Evolutionary conservation across 768 basidiomycete genomes (phyloP).

Genomic region (Terana coerulea): DNA sequence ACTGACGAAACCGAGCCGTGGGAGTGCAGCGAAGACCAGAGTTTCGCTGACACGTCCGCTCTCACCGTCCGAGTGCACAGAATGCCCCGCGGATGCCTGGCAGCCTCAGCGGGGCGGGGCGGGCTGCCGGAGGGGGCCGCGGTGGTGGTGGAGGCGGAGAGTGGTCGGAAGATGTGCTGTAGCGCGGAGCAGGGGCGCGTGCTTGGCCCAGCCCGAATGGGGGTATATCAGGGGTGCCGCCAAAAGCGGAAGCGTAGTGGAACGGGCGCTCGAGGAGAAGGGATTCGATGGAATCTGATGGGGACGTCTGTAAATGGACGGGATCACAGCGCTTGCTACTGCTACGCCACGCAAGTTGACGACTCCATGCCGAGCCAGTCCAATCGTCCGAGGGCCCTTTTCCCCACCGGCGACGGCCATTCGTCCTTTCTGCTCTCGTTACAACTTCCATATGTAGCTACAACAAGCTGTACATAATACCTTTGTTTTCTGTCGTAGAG

Average conservation of each 20-base stretch:
- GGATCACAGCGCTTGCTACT: neutral
- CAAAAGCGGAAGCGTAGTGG: constrained; percentile 12
- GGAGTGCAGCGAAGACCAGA: neutral
- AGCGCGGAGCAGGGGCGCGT: neutral
- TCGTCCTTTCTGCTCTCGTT: too few relatives aligned
- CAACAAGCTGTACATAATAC: too few relatives aligned
- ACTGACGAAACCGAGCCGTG: neutral
- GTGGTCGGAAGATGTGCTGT: neutral
- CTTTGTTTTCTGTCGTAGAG: too few relatives aligned
- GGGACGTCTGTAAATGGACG: constrained; percentile 5
- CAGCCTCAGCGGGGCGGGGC: neutral
- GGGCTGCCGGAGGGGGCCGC: neutral
- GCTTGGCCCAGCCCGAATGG: neutral
- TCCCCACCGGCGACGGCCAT: too few relatives aligned
- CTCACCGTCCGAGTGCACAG: neutral
- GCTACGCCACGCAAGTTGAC: constrained; percentile 9
- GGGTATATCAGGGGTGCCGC: constrained; percentile 8
- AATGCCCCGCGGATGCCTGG: neutral
- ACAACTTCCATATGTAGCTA: too few relatives aligned
- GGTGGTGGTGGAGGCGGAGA: neutral
- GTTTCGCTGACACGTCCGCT: constrained; percentile 3
- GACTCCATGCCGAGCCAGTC: too few relatives aligned
- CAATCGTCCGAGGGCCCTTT: too few relatives aligned
- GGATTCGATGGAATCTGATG: constrained; percentile 10
- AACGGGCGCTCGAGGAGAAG: constrained; percentile 1